phyloP scores from a whole-genome alignment of 2,329 filamentous ascomycete species.

The Cladosporium sphaerospermum region DNA sequence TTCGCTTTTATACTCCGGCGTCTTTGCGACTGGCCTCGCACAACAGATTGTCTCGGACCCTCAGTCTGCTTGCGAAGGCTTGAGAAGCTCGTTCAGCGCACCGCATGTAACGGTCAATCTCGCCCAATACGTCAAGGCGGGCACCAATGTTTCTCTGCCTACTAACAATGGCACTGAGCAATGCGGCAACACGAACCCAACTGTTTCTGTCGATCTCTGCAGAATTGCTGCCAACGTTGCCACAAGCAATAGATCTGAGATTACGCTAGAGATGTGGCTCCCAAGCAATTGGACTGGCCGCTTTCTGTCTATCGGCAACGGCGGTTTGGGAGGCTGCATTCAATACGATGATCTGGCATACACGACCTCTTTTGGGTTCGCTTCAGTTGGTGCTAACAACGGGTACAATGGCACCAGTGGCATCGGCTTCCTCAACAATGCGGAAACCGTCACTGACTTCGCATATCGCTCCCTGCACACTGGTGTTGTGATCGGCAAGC shows the following conservation, averaged over 20 bases:
- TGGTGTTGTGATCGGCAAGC: conserved; percentile 27
- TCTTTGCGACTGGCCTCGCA: conserved; percentile 2
- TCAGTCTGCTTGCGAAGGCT: conserved; percentile 16
- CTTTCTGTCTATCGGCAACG: conserved; percentile 36
- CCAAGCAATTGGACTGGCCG: conserved; percentile 37
- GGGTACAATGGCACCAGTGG: conserved; percentile 41
- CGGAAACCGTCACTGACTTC: conserved; percentile 44
- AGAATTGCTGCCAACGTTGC: conserved; percentile 36
- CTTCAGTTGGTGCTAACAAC: conserved; percentile 36
- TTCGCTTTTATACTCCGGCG: not conserved
- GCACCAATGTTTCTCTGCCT: conserved; percentile 24
- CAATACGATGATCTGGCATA: conserved; percentile 35
- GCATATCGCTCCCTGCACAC: conserved; percentile 32
- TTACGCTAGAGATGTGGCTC: conserved; percentile 42
- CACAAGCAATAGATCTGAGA: conserved; percentile 35
- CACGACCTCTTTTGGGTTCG: conserved; percentile 33
- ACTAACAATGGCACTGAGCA: conserved; percentile 30
- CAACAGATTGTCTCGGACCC: conserved; percentile 13
- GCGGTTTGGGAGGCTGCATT: conserved; percentile 36
- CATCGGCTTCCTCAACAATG: conserved; percentile 41
- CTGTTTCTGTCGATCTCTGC: conserved; percentile 34
- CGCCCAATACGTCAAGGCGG: conserved; percentile 20
- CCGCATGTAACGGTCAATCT: conserved; percentile 25
- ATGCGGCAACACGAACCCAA: conserved; percentile 30
- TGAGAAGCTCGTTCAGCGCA: conserved; percentile 17